Evolutionary conservation across 495 filamentous ascomycete genomes (phyloP), one percentile per base, ranked within the genome.

Genomic region (Aspergillus taichungensis): DNA sequence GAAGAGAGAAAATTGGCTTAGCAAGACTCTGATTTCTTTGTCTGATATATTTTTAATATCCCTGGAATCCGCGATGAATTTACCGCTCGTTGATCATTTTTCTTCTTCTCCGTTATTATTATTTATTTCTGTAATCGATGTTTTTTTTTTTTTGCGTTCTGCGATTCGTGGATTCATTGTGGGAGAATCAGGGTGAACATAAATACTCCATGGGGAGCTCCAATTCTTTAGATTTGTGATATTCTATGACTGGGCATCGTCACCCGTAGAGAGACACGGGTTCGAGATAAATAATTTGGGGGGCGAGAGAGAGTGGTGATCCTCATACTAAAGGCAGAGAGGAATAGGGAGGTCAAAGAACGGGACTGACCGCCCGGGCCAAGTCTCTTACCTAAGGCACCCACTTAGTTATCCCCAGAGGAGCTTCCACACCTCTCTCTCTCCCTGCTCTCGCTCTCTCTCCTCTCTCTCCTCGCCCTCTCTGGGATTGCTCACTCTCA

Each of bases 21-120:
- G 61, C 60, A 60, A 59, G 54, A 63, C 55, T 59, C 55, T 60
- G 55, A 60, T 61, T 66, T 64, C 55, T 68, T 66, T 67, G 61
- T 63, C 59, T 57, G 61, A 71, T 69, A 69, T 67, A 62, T 63
- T 59, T 68, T 68, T 71, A 71, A 71, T 71, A 68, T 67, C 63
- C 65, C 62, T 52, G 56, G 18, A 67, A 68, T 53, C 56, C 62
- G 60, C 59, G 62, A 63, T 68, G 60, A 65, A 64, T 62, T 66
- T 67, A 59, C 56, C 63, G 54, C 63, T 66, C 62, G 57, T 66
- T 68, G 18, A 24, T 24, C 18, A 24, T 24, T 24, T 24, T 45
- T 35, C 39, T 35, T 30, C 18, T 34, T 34, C 5, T 34, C 12
- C 33, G 33, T 41, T 37, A 24, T 33, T 41, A 34, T 47, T 38